Conservation (phyloP, 306 rosid genomes). For the Acacia confusa region DNA sequence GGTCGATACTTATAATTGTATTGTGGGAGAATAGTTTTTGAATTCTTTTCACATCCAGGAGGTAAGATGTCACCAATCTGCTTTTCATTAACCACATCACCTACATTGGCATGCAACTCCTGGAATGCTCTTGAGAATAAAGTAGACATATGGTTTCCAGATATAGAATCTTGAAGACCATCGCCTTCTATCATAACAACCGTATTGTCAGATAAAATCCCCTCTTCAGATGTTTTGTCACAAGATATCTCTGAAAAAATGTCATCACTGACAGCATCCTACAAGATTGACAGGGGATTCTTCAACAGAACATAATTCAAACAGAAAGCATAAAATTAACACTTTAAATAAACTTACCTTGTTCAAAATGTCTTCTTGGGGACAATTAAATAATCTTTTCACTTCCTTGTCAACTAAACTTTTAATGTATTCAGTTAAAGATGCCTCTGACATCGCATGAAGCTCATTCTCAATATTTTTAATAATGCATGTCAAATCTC, state of each 20-base stretch:
- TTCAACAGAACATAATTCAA: slow-evolving; percentile 12
- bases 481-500: slow-evolving; percentile 50
- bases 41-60: slow-evolving; percentile 64
- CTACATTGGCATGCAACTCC: slow-evolving; percentile 46
- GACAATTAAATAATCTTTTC: slow-evolving; percentile 35
- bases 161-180: slow-evolving; percentile 30
- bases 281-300: slow-evolving; percentile 40
- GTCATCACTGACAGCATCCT: slow-evolving; percentile 46
- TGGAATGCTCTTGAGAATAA: slow-evolving; percentile 59
- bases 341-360: slow-evolving; percentile 49
- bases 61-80: slow-evolving; percentile 56
- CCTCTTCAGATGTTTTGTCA: slow-evolving; percentile 23
- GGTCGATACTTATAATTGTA: slow-evolving; percentile 51
- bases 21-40: slow-evolving; percentile 30
- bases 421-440: slow-evolving; percentile 51
- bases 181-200: slow-evolving; percentile 33
- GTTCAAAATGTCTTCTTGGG: slow-evolving; percentile 33
- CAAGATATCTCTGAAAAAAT: slow-evolving; percentile 34
- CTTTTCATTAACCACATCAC: slow-evolving; percentile 39
- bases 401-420: slow-evolving; percentile 60
- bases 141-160: slow-evolving; percentile 46
- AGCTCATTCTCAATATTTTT: slow-evolving; percentile 71
- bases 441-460: slow-evolving; percentile 57
- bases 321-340: slow-evolving; percentile 14
- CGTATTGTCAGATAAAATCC: slow-evolving; percentile 29